Base-by-base conservation (phyloP, 2,329 filamentous ascomycete species). In the Venturia aucupariae region DNA sequence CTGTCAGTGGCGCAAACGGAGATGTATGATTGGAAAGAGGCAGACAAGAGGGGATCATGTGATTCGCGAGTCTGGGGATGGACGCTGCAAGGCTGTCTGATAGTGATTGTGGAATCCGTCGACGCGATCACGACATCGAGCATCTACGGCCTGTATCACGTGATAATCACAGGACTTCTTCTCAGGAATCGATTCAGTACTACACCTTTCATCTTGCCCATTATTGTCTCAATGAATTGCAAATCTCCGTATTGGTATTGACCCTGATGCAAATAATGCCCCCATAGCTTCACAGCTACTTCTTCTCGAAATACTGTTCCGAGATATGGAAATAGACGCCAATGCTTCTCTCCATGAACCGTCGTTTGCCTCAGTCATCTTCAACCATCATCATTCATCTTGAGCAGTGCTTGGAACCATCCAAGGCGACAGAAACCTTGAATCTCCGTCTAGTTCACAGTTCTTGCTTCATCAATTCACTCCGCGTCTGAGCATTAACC, bases 41-140 rank as follows among this genome's bases (percentile, higher is more conserved):
- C 7, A 57, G 3, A 57, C 35, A 2, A 35, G 4, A 3, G 7
- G 30, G 10, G 11, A 57, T 22, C 4, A 10, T 35, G 19, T 57
- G 51, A 57, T 57, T 57, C 51, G 51, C 51, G 51, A 35, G 30
- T 57, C 15, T 57, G 51, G 51, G 51, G 48, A 15, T 32, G 30
- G 5, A 19, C 4, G 15, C n/a, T 57, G 30, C 51, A 11, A 57
- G 27, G 51, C 27, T 57, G 27, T 57, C 30, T 57, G 27, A 35
- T 11, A 51, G 4, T 4, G 22, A 51, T 51, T 51, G 22, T 51
- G 46, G 27, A 51, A 51, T 51, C 46, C 22, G 24, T 6, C 46
- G 46, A 51, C n/a, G 46, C 22, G 22, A 51, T 51, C n/a, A 27
- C 46, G 46, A 27, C n/a, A 51, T 51, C 22, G 22, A 27, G 17